phyloP scores from a whole-genome alignment of 805 yeast genomes.

The Nakazawaea holstii region DNA sequence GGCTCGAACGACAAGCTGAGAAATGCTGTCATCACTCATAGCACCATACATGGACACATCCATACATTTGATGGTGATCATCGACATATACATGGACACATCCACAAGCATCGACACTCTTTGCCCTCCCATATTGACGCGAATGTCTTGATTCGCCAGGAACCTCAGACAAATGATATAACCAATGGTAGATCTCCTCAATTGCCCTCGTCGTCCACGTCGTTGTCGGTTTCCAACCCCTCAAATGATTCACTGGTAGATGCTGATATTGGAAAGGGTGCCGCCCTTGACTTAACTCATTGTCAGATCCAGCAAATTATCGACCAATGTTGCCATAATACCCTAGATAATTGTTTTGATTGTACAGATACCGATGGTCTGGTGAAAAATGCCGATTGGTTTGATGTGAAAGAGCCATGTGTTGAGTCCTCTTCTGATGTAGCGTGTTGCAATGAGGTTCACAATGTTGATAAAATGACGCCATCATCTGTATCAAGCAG shows the following conservation, averaged over 20 bases:
- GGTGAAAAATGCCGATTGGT: background rate
- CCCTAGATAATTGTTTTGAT: conserved; percentile 6
- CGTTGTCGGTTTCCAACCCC: background rate
- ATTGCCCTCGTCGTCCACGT: background rate
- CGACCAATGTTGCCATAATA: conserved; percentile 9
- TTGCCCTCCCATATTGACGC: conserved; percentile 7
- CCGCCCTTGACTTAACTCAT: conserved; percentile 1
- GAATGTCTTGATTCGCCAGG: background rate
- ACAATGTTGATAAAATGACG: background rate
- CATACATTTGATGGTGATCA: conserved; percentile 11
- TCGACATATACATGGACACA: conserved; percentile 13
- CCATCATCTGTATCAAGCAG: background rate
- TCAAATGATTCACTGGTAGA: background rate
- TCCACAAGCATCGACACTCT: conserved; percentile 11
- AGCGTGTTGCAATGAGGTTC: conserved; percentile 1
- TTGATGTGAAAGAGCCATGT: background rate
- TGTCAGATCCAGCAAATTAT: conserved; percentile 12
- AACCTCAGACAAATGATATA: background rate
- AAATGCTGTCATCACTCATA: conserved; percentile 7
- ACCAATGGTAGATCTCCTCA: background rate
- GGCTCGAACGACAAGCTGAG: background rate
- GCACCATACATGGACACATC: conserved; percentile 11
- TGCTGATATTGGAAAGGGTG: background rate
- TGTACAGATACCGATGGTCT: background rate
- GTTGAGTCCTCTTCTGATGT: background rate